Base-by-base conservation (phyloP, 495 filamentous ascomycete genomes). In the Penicillium crystallinum region DNA sequence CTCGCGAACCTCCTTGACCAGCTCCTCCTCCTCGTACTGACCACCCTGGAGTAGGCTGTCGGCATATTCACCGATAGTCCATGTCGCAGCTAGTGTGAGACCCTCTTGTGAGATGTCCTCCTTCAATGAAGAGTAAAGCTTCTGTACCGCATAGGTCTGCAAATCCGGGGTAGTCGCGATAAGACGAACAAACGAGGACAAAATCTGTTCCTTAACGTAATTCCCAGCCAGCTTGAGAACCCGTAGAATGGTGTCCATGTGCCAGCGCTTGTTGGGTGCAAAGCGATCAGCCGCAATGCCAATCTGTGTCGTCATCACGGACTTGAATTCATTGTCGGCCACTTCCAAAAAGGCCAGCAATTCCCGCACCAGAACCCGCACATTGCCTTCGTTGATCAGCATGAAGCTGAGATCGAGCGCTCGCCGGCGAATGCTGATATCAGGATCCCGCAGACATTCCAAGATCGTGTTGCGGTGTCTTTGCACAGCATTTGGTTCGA, bases 241-340 rank as follows among this genome's bases (percentile, higher is more conserved):
- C n/a, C 95, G 77, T 14, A 98, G 76, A 81, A 97, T 96, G 15
- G 93, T 98, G 65, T 98, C 93, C 55, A 97, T 82, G 65, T 98
- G 93, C 93, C 93, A 98, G 61, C 95, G 81, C 74, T 96, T 97
- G 66, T 90, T 96, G 2, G 93, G 93, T 6, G 95, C 89, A 69
- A 89, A 98, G 19, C 91, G 84, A 63, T 98, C 95, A 4, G 93
- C 95, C 18, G 93, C 95, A 61, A 98, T 89, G 12, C 93, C 93
- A 62, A 98, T 97, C 63, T 98, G 93, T 46, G 84, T 88, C 0
- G 93, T 97, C 90, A 98, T 95, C 45, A 86, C 86, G 2, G 95
- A 88, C 72, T 98, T 98, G 78, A 98, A 98, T 65, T 98, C 93
- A 56, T 92, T 96, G 61, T 98, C 92, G 39, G 95, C 90, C 30